Evolutionary conservation across 2,329 filamentous ascomycete genomes (phyloP), one percentile per base, ranked within the genome.

Genomic region (Neopestalotiopsis sp.): DNA sequence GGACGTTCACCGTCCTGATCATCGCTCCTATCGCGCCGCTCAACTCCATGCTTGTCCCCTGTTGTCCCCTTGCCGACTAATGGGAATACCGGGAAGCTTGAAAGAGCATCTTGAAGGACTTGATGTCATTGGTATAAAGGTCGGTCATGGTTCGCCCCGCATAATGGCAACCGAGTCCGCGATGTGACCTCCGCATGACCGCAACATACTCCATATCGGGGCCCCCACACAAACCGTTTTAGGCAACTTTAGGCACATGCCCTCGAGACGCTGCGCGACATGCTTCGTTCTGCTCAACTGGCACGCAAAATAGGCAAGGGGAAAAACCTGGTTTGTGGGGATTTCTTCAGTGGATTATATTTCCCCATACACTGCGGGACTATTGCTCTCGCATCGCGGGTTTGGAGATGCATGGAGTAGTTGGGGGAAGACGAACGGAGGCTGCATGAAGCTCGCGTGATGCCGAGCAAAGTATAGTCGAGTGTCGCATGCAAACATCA

Each of bases 121-220:
- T 53, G 45, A 53, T 53, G 45, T 53, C 45, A 53, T 53, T 53
- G 45, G n/a, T 53, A 53, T 53, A 53, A 53, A 53, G 9, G 45
- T 53, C 45, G 45, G 45, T 53, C 45, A 53, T 53, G 45, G 14
- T 10, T 53, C 45, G 45, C 45, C 45, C 45, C 45, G 45, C 45
- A 53, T n/a, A n/a, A 53, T 53, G 45, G 45, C 45, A 53, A 53
- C 45, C 34, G 20, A 53, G n/a, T 53, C 45, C 45, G 45, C n/a
- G 45, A 53, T 53, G 45, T n/a, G 45, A 53, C 45, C 45, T 53
- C 45, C 45, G 45, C 45, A 53, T 20, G 45, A 24, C 45, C 45
- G 34, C 45, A 53, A 20, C 9, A 53, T 53, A 53, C n/a, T 53
- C 45, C 45, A 53, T 53, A 53, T 17, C 7, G 45, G 45, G 45